Base-by-base conservation (phyloP, 345 rosid species). In the Physaria fendleri region DNA sequence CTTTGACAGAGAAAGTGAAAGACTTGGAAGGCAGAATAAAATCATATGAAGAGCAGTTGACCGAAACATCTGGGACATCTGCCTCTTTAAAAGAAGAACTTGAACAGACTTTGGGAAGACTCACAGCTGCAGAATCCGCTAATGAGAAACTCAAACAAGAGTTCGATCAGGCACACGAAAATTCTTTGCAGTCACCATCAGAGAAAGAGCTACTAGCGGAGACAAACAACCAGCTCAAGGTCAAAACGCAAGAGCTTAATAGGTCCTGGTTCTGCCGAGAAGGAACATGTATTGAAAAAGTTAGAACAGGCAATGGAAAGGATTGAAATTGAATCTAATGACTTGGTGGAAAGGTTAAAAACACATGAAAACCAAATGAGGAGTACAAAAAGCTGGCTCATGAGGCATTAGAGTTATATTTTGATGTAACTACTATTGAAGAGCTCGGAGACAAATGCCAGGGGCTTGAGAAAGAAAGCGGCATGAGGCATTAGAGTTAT, bases 181-280 rank as follows among this genome's bases (percentile, higher is more conserved):
- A 75, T 72, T 81, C 74, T 44, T 71, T 81, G 34, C 84, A 75
- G 67, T 73, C 90, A 35, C 59, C 45, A 29, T 81, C 85, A 15
- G 93, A 94, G 32, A 85, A 75, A 58, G 83, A 82, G 62, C 77
- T 85, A 21, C 71, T 90, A 45, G 82, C 75, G 16, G 88, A 79
- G 79, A 81, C 93, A 38, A 94, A 85, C 74, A 75, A 68, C 62
- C 93, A 90, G 64, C 95, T 90, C n/a, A 85, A 85, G 68, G 68
- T 53, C 54, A 82, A 78, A 76, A 73, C 87, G 17, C 82, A 81
- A 42, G 97, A 90, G 64, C 92, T 90, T 79, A 71, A 69, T 87
- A 25, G 71, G 69, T 66, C 63, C 85, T 47, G 67, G 81, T 43
- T 56, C 67, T 58, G 82, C 77, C 18, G 95, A 94, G 71, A 90